A percentile compares a stretch with the other conserved stretches of the same genome.
phyloP scores from a whole-genome alignment of 1,284 basidiomycete species.

The Xerocomus nothofagi region DNA sequence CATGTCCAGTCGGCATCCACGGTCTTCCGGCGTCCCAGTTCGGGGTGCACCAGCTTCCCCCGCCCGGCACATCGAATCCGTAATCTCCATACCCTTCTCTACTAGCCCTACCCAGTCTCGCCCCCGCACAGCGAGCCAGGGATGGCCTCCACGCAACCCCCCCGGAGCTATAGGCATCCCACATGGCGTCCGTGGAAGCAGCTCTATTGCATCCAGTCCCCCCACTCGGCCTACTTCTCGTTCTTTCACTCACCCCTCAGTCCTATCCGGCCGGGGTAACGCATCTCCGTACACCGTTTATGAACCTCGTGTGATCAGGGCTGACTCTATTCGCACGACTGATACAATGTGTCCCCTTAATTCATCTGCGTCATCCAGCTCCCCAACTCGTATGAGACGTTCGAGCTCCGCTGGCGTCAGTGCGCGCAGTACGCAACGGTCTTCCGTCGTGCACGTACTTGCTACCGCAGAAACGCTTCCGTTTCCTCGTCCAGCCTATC shows the following conservation, averaged over 20 bases:
- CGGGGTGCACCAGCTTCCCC: constrained; percentile 45
- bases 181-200: constrained; percentile 36
- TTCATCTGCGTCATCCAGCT: constrained; percentile 36
- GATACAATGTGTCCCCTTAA: constrained; percentile 38
- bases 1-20: constrained; percentile 54
- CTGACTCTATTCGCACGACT: constrained; percentile 39
- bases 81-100: constrained; percentile 58
- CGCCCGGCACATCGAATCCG: constrained; percentile 58
- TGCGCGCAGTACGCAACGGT: constrained; percentile 34
- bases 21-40: constrained; percentile 65
- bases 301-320: constrained; percentile 67
- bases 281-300: constrained; percentile 38
- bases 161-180: constrained; percentile 34
- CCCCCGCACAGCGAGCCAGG: constrained; percentile 37
- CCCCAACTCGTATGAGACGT: constrained; percentile 47
- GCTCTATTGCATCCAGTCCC: constrained; percentile 36
- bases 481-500: constrained; percentile 68
- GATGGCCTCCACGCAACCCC: constrained; percentile 32
- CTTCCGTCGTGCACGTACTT: constrained; percentile 21
- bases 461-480: constrained; percentile 28
- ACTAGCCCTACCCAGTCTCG: constrained; percentile 38
- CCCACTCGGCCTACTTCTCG: constrained; percentile 41
- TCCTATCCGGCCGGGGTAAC: constrained; percentile 24
- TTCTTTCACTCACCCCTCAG: constrained; percentile 32
- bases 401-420: constrained; percentile 41